Conservation (phyloP, 345 rosid species). For the Erucastrum elatum region DNA sequence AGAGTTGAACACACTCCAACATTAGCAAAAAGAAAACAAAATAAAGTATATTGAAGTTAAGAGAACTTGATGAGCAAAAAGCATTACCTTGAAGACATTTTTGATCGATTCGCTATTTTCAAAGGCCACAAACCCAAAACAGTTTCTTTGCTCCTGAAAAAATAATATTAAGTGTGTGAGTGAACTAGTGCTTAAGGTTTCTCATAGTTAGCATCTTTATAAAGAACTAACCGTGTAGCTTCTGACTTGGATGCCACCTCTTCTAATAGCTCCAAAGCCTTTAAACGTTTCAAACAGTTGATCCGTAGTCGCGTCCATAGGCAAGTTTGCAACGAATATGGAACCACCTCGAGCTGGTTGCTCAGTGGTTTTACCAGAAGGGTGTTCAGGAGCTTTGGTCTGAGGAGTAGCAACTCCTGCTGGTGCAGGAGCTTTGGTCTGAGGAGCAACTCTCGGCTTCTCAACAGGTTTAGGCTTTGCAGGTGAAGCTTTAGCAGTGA, state of each 20-base stretch:
- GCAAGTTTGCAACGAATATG: conserved; percentile 39
- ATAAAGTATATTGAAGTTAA: background rate
- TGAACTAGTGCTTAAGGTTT: background rate
- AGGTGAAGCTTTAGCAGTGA: conserved; percentile 9
- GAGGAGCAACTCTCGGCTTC: conserved; percentile 14
- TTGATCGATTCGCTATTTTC: conserved; percentile 58
- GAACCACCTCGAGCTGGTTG: conserved; percentile 12
- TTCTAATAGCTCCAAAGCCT: conserved; percentile 32
- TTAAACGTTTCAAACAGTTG: conserved; percentile 32
- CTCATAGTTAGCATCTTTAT: background rate
- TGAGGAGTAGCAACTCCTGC: background rate
- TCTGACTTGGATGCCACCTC: conserved; percentile 38
- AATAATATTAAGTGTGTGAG: conserved; percentile 30
- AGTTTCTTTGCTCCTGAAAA: conserved; percentile 36
- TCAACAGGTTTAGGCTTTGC: conserved; percentile 22
- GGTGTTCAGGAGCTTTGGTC: background rate
- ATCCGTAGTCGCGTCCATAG: conserved; percentile 26
- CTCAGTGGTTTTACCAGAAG: conserved; percentile 11
- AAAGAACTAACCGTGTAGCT: conserved; percentile 25
- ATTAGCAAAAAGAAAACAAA: background rate
- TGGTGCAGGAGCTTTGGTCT: conserved; percentile 7
- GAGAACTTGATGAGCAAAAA: background rate
- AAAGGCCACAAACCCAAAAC: conserved; percentile 81
- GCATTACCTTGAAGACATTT: conserved; percentile 58
- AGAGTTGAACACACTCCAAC: conserved; percentile 2